Evolutionary conservation across 2,329 filamentous ascomycete species (phyloP), one percentile per base, ranked within the genome.

Genomic region (Trichoderma koningiopsis): DNA sequence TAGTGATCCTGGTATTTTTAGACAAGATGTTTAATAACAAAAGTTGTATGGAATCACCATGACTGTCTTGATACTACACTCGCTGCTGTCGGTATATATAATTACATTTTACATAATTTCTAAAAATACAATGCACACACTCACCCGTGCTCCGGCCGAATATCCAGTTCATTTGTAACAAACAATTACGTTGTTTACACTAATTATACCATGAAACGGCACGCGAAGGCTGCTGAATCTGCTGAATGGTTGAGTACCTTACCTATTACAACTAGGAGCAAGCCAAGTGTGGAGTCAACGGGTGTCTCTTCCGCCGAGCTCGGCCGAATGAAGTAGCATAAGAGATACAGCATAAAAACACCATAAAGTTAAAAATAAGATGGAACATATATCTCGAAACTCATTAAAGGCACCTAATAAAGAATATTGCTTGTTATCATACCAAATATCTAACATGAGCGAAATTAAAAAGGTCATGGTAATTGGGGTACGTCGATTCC

Each of bases 141-240:
- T 59, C 27, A n/a, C 27, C 64, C 64, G 55, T 27, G 29, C 19
- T 58, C 52, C 64, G 64, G 64, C 40, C 64, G 64, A 67, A 67
- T 16, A 29, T 8, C 10, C 11, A 4, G 5, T 13, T 4, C 14
- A 35, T 47, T 24, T 10, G 8, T 40, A n/a, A 37, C 22, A 10
- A 57, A 19, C 4, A 13, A 2, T n/a, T 49, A 49, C 13, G 1
- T 49, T 13, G 10, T 19, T 22, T 4, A 49, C 47, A 16, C 5
- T 0, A 24, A 24, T 11, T 11, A 24, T 13, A 24, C 2, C 7
- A 49, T 8, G 11, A 13, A 24, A 24, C 22, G 5, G 2, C 8
- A 27, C 27, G 14, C 29, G 24, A 24, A 29, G 49, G n/a, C 19
- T 47, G n/a, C 43, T 22, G 19, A 47, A 47, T 24, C 19, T 47